These are phyloP conservation scores for Hypsizygus marmoreus DNA, from an alignment of 768 basidiomycete species.

Conservation along the genomic window DNA sequence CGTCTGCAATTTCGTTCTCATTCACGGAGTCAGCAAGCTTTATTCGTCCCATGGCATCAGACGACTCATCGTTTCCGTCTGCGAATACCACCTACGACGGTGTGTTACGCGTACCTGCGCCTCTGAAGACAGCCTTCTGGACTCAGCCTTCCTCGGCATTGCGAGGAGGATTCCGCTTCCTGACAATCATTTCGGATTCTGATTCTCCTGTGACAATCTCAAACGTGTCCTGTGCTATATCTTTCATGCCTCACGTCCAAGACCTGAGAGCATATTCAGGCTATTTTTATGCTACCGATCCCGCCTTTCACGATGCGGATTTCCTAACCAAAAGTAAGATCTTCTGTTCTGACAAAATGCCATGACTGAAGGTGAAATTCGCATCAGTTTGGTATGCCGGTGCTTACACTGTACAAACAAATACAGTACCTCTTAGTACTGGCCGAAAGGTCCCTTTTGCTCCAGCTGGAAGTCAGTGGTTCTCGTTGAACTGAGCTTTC, in stretches of 20 bases:
- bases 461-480: conserved; percentile 39
- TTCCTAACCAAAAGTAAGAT: conserved; percentile 50
- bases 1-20: conserved; percentile 46
- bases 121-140: conserved; percentile 43
- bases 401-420: conserved; percentile 63
- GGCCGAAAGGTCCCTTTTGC: conserved; percentile 51
- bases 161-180: conserved; percentile 55
- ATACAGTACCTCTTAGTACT: conserved; percentile 51
- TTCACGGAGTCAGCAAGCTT: conserved; percentile 61
- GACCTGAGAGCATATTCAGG: conserved; percentile 52
- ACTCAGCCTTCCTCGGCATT: conserved; percentile 46
- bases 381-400: conserved; percentile 57
- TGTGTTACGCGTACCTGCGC: conserved; percentile 40
- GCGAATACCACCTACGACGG: conserved; percentile 43
- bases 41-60: conserved; percentile 53
- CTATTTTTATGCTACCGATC: conserved; percentile 52
- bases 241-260: conserved; percentile 54
- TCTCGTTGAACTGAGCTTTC: not conserved
- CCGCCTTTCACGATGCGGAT: conserved; percentile 43
- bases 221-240: conserved; percentile 51
- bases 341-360: not conserved
- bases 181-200: conserved; percentile 46
- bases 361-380: not conserved
- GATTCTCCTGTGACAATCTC: conserved; percentile 39
- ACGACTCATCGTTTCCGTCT: conserved; percentile 54